Conservation (phyloP, 352 stramenopile species). For the Phytophthora kernoviae region DNA sequence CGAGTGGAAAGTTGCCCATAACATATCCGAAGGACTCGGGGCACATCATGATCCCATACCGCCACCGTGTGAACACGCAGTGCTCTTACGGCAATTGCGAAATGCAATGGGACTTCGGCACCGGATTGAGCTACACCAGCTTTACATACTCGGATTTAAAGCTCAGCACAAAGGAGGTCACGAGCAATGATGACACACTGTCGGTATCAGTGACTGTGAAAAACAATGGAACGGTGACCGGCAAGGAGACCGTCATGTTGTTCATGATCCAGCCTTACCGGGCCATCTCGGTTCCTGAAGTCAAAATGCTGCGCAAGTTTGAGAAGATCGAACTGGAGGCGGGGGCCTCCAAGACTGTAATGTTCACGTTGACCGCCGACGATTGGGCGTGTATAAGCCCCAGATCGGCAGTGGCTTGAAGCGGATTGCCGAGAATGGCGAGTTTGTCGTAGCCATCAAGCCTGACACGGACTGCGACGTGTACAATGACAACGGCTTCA, state of each 20-base stretch:
- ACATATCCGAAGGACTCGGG: slow-evolving; percentile 74
- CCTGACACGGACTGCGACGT: slow-evolving; percentile 72
- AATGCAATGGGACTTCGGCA: slow-evolving; percentile 68
- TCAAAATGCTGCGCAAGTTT: slow-evolving; percentile 84
- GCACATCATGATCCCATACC: slow-evolving; percentile 74
- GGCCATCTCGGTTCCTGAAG: slow-evolving; percentile 63
- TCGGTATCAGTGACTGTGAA: slow-evolving; percentile 58
- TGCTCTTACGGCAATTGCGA: slow-evolving; percentile 54
- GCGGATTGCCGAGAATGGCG: slow-evolving; percentile 57
- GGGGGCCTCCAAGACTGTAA: slow-evolving; percentile 29
- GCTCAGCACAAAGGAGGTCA: slow-evolving; percentile 38
- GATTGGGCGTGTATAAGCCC: slow-evolving; percentile 64
- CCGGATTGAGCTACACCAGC: slow-evolving; percentile 69
- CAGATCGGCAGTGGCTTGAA: slow-evolving; percentile 63
- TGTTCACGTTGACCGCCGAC: slow-evolving; percentile 43
- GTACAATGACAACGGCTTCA: slow-evolving; percentile 38
- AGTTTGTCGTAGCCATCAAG: slow-evolving; percentile 69
- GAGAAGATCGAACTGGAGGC: slow-evolving; percentile 65
- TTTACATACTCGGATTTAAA: slow-evolving; percentile 56
- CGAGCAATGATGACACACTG: slow-evolving; percentile 21
- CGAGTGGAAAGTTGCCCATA: slow-evolving; percentile 76
- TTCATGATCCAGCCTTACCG: slow-evolving; percentile 75
- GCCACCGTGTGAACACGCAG: slow-evolving; percentile 57
- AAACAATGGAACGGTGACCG: slow-evolving; percentile 59
- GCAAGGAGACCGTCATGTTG: slow-evolving; percentile 78